Conservation (phyloP, 2,329 filamentous ascomycete species). For the Fusarium citri region DNA sequence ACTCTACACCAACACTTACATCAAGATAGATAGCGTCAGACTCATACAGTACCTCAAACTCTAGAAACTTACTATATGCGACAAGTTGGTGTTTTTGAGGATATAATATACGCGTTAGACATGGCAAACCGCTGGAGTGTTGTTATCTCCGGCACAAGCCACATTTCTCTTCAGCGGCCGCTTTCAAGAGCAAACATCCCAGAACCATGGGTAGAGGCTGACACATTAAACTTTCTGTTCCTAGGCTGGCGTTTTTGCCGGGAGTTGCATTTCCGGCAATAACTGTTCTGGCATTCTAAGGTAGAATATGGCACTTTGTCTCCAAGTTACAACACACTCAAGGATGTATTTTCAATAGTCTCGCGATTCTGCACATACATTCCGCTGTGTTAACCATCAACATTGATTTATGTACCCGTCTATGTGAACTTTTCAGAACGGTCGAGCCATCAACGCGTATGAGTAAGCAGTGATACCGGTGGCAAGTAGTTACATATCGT, state of each 20-base stretch:
- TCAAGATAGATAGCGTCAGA: not conserved
- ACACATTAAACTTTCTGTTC: not conserved
- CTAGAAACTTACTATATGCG: not conserved
- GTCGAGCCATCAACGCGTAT: no score
- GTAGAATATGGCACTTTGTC: no score
- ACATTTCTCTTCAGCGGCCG: not conserved
- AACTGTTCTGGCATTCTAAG: not conserved
- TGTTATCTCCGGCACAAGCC: not conserved
- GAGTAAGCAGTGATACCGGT: no score
- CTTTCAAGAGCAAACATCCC: not conserved
- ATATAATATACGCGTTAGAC: not conserved
- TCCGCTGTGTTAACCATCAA: no score
- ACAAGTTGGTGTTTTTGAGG: fast-evolving
- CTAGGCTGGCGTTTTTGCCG: not conserved
- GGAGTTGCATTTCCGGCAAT: not conserved
- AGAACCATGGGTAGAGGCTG: not conserved
- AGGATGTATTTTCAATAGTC: no score
- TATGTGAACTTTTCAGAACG: no score
- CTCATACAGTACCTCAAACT: not conserved
- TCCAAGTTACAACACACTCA: no score
- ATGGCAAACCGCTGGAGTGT: not conserved
- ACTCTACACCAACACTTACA: not conserved
- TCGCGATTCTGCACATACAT: no score
- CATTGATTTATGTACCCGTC: no score
- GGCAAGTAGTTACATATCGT: no score